phyloP scores from a whole-genome alignment of 805 yeast genomes.

The Kodamaea fukazawae region DNA sequence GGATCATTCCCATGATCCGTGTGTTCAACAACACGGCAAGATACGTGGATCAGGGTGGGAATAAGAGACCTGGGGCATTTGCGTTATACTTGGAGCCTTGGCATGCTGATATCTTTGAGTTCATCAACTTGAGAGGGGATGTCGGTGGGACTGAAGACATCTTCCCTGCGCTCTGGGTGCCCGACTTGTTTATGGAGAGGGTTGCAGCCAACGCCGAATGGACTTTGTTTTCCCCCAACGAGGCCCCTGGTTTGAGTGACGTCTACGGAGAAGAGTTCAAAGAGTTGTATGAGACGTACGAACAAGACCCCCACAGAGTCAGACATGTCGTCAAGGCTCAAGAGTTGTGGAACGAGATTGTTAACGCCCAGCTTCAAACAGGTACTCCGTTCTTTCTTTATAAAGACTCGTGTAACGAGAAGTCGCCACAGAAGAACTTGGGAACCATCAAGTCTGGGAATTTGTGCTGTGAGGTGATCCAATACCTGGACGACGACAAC shows the following conservation, averaged over 20 bases:
- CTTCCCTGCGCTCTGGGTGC: slow-evolving; percentile 91
- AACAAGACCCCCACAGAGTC: slow-evolving; percentile 61
- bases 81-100: slow-evolving; percentile 94
- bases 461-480: slow-evolving; percentile 91
- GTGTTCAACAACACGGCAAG: slow-evolving; percentile 95
- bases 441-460: slow-evolving; percentile 93
- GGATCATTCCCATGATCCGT: slow-evolving; percentile 92
- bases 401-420: slow-evolving; percentile 86
- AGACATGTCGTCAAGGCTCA: slow-evolving; percentile 71
- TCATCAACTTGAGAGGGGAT: slow-evolving; percentile 86
- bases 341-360: slow-evolving; percentile 83
- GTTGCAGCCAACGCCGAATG: slow-evolving; percentile 78
- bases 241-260: slow-evolving; percentile 82
- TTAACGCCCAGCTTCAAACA: slow-evolving; percentile 93
- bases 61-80: slow-evolving; percentile 96
- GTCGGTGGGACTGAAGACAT: slow-evolving; percentile 80
- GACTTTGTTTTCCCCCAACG: slow-evolving; percentile 88
- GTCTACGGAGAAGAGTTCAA: slow-evolving; percentile 83
- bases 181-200: slow-evolving; percentile 90
- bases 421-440: slow-evolving; percentile 87
- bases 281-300: slow-evolving; percentile 68
- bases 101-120: slow-evolving; percentile 90
- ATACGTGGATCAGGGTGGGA: slow-evolving; percentile 98
- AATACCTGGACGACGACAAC: slow-evolving; percentile 88
- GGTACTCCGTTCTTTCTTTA: slow-evolving; percentile 94